Evolutionary conservation across 176 grass and related monocot genomes (phyloP), one percentile per base, ranked within the genome.

Genomic region (Carex parvula): DNA sequence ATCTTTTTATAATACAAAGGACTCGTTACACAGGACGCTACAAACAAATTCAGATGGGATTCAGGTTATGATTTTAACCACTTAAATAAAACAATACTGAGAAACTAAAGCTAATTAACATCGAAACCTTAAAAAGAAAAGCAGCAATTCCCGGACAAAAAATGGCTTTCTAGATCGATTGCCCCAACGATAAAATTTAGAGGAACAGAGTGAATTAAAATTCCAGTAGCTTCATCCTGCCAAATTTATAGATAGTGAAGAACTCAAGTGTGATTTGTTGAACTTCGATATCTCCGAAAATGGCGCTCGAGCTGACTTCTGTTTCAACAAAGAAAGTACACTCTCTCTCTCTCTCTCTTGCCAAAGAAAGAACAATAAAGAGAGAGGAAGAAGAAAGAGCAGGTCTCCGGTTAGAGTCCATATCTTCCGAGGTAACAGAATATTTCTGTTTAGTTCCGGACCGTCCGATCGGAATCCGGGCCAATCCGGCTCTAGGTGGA

Each of bases 231-330:
- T 71, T 71, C 68, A 44, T 71, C 46, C 68, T 71, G 66, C 37
- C 17, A 71, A 18, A 37, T 44, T 46, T 8, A 20, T 42, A 71
- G 35, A 20, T n/a, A 8, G 39, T 42, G 39, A 71, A 33, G 20
- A 71, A 44, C 37, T 44, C 6, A 8, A 71, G 68, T 46, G 68
- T 39, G n/a, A 42, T 64, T 4, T 64, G 35, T 39, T 44, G 18
- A 71, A 44, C 68, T 46, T 71, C 68, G 68, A 44, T 46, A n/a
- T 71, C 39, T 71, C 68, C 68, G 68, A 46, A 46, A 71, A 71
- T 71, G 68, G 68, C 68, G 37, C 68, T 71, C 16, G 18, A 71
- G 37, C 68, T 71, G 39, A 39, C 15, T 67, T 14, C 13, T 2
- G 64, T 35, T 35, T 24, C 3, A 15, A 16, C 64, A 41, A 70